Evolutionary conservation across 2,329 filamentous ascomycete genomes (phyloP).

Genomic region (Celoporthe dispersa): DNA sequence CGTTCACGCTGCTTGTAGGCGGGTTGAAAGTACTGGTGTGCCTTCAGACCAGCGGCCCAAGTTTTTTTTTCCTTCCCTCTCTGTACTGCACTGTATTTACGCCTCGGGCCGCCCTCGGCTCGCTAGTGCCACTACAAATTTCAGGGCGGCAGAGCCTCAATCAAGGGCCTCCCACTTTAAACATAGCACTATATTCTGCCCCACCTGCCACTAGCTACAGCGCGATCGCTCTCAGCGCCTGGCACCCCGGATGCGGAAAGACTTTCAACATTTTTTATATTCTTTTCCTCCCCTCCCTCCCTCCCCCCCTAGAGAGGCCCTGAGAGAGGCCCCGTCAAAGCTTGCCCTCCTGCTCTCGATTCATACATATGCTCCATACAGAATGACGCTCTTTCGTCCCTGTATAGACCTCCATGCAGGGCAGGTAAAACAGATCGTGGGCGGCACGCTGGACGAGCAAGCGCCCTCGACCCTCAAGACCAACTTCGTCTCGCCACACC

Average conservation of each 20-base stretch:
- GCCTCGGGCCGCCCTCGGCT: slow-evolving; percentile 17
- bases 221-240: neutral
- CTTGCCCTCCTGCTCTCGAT: neutral
- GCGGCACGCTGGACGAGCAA: slow-evolving; percentile 79
- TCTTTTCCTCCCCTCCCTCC: neutral
- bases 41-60: neutral
- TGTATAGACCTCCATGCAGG: slow-evolving; percentile 98
- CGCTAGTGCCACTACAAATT: neutral
- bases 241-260: slow-evolving; percentile 7
- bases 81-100: neutral
- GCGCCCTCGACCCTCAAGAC: slow-evolving; percentile 72
- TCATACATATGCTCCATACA: slow-evolving; percentile 26
- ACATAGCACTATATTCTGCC: neutral
- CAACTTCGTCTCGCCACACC: slow-evolving; percentile 87
- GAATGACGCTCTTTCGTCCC: slow-evolving; percentile 91
- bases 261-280: neutral
- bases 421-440: slow-evolving; percentile 97
- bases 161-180: neutral
- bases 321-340: neutral
- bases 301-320: neutral
- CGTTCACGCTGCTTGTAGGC: neutral
- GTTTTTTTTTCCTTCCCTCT: neutral
- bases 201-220: neutral
- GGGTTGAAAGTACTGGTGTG: neutral
- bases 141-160: slow-evolving; percentile 1